Conservation (phyloP, 768 basidiomycete species). For the Kwoniella shandongensis region DNA sequence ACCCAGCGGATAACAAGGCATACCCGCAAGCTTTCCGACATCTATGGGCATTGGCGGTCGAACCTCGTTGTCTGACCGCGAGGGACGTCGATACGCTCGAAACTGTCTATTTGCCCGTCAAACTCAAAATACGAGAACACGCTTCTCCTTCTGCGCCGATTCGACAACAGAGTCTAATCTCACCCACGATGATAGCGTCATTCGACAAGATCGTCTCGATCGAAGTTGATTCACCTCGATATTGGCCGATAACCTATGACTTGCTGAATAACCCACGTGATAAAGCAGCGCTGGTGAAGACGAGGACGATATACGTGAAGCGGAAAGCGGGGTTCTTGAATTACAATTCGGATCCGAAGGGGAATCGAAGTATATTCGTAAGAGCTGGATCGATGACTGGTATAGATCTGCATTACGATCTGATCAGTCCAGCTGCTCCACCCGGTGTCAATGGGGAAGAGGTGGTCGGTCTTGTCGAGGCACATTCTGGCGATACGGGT, state of each 20-base stretch:
- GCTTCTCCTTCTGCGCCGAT: slow-evolving; percentile 42
- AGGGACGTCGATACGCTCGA: slow-evolving; percentile 89
- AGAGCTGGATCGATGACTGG: slow-evolving; percentile 81
- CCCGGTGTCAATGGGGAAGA: slow-evolving; percentile 70
- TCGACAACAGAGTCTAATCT: slow-evolving; percentile 76
- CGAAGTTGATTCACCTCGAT: slow-evolving; percentile 86
- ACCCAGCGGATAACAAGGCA: slow-evolving; percentile 80
- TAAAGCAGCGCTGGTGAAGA: slow-evolving; percentile 66
- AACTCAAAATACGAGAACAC: slow-evolving; percentile 73
- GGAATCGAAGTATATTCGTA: slow-evolving; percentile 85
- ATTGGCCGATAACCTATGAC: slow-evolving; percentile 90
- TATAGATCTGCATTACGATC: slow-evolving; percentile 76
- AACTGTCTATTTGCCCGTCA: slow-evolving; percentile 88
- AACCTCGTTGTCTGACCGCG: slow-evolving; percentile 87
- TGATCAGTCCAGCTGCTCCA: slow-evolving; percentile 70
- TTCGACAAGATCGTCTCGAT: slow-evolving; percentile 78
- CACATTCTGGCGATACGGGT: slow-evolving; percentile 76
- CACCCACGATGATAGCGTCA: slow-evolving; percentile 89
- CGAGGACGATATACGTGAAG: slow-evolving; percentile 86
- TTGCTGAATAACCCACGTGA: slow-evolving; percentile 63
- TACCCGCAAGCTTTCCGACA: slow-evolving; percentile 92
- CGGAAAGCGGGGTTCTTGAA: slow-evolving; percentile 87
- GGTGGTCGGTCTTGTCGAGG: slow-evolving; percentile 78
- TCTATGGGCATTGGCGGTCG: slow-evolving; percentile 92
- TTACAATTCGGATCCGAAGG: slow-evolving; percentile 90